Conservation (phyloP, 352 stramenopile species). For the Discostella stelligera region DNA sequence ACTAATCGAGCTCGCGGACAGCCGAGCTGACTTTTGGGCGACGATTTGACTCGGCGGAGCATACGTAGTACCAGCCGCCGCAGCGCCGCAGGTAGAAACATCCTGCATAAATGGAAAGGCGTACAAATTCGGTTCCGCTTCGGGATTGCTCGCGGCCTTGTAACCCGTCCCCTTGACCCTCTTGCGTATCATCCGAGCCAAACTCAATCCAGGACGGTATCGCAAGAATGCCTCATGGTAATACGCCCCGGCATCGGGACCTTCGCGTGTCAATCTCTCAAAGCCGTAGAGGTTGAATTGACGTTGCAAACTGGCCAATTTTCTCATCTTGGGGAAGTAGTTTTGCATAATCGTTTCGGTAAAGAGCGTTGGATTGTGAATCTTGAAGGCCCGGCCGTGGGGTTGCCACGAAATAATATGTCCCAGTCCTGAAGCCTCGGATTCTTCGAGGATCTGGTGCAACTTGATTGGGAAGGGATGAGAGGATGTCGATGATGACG, state of each 20-base stretch:
- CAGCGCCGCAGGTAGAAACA: neutral
- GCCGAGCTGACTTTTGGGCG: too few relatives aligned
- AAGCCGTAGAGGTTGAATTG: conserved; percentile 86
- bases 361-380: conserved; percentile 84
- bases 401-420: conserved; percentile 64
- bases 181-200: conserved; percentile 17
- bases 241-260: conserved; percentile 83
- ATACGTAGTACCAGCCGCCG: neutral
- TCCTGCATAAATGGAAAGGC: conserved; percentile 34
- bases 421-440: conserved; percentile 36
- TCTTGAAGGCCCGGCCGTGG: conserved; percentile 82
- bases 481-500: neutral
- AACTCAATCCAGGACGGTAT: conserved; percentile 31
- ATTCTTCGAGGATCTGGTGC: conserved; percentile 55
- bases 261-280: conserved; percentile 75
- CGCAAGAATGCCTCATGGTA: conserved; percentile 66
- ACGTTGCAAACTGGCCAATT: conserved; percentile 87
- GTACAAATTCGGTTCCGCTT: conserved; percentile 71
- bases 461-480: conserved; percentile 56
- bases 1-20: too few relatives aligned
- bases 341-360: conserved; percentile 82
- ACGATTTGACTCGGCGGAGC: too few relatives aligned
- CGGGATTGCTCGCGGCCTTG: conserved; percentile 49
- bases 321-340: conserved; percentile 86
- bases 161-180: conserved; percentile 62